phyloP scores from a whole-genome alignment of 352 stramenopile genomes.

The Pythium brachiatum region DNA sequence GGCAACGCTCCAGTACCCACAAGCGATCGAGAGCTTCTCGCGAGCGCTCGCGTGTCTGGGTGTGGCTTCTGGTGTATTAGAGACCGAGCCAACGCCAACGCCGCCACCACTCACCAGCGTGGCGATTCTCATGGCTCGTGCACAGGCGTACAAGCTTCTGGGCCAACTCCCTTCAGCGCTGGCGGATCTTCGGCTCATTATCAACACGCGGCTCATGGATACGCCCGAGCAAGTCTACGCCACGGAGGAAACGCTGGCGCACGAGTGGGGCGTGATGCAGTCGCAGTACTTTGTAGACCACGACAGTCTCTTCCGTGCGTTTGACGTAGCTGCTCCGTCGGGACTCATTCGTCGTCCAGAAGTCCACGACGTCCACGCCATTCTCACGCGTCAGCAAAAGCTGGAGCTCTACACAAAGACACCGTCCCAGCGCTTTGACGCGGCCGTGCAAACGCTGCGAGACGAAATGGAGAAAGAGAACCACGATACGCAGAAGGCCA shows the following conservation, averaged over 20 bases:
- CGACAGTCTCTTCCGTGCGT: conserved; percentile 43
- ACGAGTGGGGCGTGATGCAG: conserved; percentile 43
- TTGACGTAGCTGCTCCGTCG: conserved; percentile 37
- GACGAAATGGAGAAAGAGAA: conserved; percentile 16
- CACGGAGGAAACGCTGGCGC: conserved; percentile 14
- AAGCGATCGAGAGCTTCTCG: conserved; percentile 45
- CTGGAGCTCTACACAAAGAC: conserved; percentile 16
- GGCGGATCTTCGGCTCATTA: conserved; percentile 35
- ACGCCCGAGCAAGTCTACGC: conserved; percentile 16
- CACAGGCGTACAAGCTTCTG: conserved; percentile 40
- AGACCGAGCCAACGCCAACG: conserved; percentile 10
- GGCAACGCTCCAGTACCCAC: conserved; percentile 26
- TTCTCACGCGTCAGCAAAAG: not conserved
- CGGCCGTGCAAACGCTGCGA: conserved; percentile 20
- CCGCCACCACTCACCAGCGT: conserved; percentile 29
- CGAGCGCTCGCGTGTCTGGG: conserved; percentile 27
- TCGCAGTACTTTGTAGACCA: conserved; percentile 49
- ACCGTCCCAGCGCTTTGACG: conserved; percentile 38
- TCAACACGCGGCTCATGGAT: conserved; percentile 25
- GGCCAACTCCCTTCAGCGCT: conserved; percentile 51
- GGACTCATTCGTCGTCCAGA: conserved; percentile 44
- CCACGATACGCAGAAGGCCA: conserved; percentile 8
- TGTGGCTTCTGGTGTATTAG: not conserved
- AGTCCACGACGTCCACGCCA: conserved; percentile 34
- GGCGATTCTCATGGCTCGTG: conserved; percentile 40